Evolutionary conservation across 1,139 yeast species (phyloP).

Genomic region (Tardiomyces digboiensis): DNA sequence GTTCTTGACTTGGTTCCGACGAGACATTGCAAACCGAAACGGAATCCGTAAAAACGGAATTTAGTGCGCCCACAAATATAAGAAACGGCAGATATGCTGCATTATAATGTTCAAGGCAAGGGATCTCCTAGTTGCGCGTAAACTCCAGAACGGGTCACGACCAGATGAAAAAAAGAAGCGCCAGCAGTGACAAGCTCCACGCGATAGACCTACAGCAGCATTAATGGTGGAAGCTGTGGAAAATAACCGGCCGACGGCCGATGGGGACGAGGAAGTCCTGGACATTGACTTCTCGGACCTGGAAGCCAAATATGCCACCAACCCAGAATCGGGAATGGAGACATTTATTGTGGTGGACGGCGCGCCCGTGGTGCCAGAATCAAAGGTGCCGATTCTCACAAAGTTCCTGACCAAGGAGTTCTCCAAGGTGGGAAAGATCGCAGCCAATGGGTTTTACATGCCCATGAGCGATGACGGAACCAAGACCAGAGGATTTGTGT

Average conservation of each 20-base stretch:
- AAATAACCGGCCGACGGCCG: not conserved
- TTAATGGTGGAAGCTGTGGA: not conserved
- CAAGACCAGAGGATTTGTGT: constrained; percentile 78
- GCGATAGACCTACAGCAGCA: no score
- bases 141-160: not conserved
- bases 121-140: no score
- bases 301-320: constrained; percentile 64
- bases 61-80: no score
- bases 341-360: constrained; percentile 87
- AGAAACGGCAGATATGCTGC: no score
- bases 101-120: no score
- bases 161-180: not conserved
- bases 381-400: constrained; percentile 74
- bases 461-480: constrained; percentile 67
- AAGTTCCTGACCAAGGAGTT: constrained; percentile 82
- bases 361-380: constrained; percentile 89
- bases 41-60: no score
- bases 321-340: constrained; percentile 56
- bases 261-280: not conserved
- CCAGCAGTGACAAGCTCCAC: no score
- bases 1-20: no score
- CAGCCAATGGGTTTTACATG: constrained; percentile 55
- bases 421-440: constrained; percentile 61
- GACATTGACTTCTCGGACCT: constrained; percentile 84
- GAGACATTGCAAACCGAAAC: no score